Evolutionary conservation across 2,329 filamentous ascomycete species (phyloP), one percentile per base, ranked within the genome.

Genomic region (Aspergillus ruber): DNA sequence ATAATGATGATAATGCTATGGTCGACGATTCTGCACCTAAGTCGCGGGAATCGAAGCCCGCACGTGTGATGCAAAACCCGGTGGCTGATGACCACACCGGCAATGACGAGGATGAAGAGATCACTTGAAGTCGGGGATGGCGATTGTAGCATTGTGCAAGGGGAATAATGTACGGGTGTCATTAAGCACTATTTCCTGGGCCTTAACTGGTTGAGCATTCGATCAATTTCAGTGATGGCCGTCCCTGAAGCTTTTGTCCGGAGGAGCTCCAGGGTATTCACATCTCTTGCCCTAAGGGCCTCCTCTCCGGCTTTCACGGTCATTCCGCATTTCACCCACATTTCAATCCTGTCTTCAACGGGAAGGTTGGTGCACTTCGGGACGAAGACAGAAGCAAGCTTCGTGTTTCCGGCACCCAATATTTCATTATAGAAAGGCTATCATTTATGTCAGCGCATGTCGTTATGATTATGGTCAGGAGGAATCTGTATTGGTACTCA

Each of bases 281-380:
- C 74, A 64, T 98, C 88, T 68, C 87, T 94, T 50, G 80, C 77
- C 71, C 84, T 88, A 50, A 90, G 78, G 3, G 93, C 91, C 72
- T 97, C 93, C 70, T 97, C 90, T 3, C 86, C 93, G 2, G 93
- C 93, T 70, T 88, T 90, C 23, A 86, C 80, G 40, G 89, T 76
- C 83, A 95, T 81, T 15, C 91, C 91, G 67, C 93, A 97, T 71
- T 95, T 95, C 59, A 95, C 84, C 79, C 90, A 98, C 91, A 98
- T 96, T 56, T 85, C 81, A 47, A 95, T 84, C 3, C 84, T 76
- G 58, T 90, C 86, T 2, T 81, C 78, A 1, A 80, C 74, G 40
- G 83, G 78, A 42, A 94, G 66, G 47, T 77, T 76, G 13, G 84
- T 85, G 72, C 90, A 96, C 69, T 97, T 97, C 2, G 88, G 83